These are phyloP conservation scores for Marsdenia floribunda DNA, from an alignment of 257 asterid species.

Conservation along the genomic window DNA sequence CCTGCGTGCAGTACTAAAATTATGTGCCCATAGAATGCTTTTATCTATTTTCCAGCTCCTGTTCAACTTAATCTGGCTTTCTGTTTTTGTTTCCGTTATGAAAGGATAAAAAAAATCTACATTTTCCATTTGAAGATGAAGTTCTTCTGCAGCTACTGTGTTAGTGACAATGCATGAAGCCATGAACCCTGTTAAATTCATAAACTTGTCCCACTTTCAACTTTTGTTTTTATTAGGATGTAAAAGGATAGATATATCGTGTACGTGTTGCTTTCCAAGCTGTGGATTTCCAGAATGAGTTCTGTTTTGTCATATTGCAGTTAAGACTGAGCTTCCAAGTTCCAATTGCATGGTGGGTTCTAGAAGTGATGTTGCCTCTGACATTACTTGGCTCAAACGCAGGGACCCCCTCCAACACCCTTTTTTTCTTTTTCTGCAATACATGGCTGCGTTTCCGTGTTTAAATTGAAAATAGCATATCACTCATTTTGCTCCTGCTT, in stretches of 20 bases:
- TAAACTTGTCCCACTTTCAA: not conserved
- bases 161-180: not conserved
- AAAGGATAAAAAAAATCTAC: not conserved
- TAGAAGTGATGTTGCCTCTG: not conserved
- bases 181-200: not conserved
- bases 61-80: not conserved
- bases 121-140: not conserved
- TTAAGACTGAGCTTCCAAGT: too few relatives aligned
- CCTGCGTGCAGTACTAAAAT: constrained; percentile 9
- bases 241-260: not conserved
- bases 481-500: constrained; percentile 90
- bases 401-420: too few relatives aligned
- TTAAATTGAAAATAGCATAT: too few relatives aligned
- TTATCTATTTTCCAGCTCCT: not conserved
- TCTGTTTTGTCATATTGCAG: not conserved
- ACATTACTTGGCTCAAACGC: not conserved
- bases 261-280: not conserved
- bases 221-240: not conserved
- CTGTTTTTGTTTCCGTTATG: not conserved
- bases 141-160: constrained; percentile 8
- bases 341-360: too few relatives aligned
- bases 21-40: not conserved
- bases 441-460: too few relatives aligned
- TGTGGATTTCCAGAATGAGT: not conserved
- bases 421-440: too few relatives aligned